A percentile compares a stretch with the other conserved stretches of the same genome.
Evolutionary conservation across 2,329 filamentous ascomycete species (phyloP).

Genomic region (Fusarium sulawesiense): DNA sequence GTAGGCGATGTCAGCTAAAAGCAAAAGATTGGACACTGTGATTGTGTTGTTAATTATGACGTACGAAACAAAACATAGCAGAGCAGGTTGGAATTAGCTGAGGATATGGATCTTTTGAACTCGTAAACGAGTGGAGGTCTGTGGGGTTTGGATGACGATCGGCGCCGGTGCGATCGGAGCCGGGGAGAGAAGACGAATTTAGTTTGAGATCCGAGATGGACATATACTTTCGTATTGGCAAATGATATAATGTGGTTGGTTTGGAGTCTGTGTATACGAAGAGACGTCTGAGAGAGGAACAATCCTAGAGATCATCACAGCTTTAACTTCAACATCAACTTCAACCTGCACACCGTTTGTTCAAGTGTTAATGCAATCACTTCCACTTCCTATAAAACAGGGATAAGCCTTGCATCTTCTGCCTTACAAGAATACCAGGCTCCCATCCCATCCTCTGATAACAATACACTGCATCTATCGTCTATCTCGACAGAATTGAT

Average conservation of each 20-base stretch:
- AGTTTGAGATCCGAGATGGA: conserved; percentile 22
- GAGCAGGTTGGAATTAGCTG: conserved; percentile 3
- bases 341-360: neutral
- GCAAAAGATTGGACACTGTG: neutral
- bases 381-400: neutral
- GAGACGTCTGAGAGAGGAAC: neutral
- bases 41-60: conserved; percentile 8
- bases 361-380: conserved; percentile 1
- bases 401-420: conserved; percentile 12
- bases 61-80: conserved; percentile 27
- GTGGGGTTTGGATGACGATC: conserved; percentile 36
- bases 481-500: neutral
- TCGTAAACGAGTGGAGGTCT: conserved; percentile 20
- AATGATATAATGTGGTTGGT: neutral
- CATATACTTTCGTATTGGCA: neutral
- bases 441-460: neutral
- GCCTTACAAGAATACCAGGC: neutral
- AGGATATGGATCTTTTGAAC: neutral
- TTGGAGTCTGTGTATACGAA: neutral
- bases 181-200: conserved; percentile 26
- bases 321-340: neutral
- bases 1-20: neutral
- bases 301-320: neutral
- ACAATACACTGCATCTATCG: neutral
- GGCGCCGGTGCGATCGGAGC: conserved; percentile 35